Evolutionary conservation across 495 filamentous ascomycete genomes (phyloP).

Genomic region (Lophiostoma macrostomum): DNA sequence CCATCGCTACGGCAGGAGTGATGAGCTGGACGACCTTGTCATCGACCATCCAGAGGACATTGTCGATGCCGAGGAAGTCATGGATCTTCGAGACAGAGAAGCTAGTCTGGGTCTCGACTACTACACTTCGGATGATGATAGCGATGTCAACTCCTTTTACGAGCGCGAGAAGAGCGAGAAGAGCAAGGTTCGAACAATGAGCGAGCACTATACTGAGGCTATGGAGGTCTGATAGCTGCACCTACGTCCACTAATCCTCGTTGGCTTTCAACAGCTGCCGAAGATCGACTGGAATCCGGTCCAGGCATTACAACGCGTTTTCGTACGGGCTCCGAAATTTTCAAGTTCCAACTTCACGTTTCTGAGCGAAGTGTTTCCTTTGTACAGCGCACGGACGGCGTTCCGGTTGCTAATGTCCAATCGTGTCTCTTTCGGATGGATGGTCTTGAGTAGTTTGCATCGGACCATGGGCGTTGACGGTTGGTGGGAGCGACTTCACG

Average conservation of each 20-base stretch:
- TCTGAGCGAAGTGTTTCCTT: neutral
- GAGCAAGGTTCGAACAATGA: constrained; percentile 31
- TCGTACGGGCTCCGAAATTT: too few relatives aligned
- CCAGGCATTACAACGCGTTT: too few relatives aligned
- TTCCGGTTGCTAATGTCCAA: too few relatives aligned
- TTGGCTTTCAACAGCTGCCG: too few relatives aligned
- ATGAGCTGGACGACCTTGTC: constrained; percentile 32
- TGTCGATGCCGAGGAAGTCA: constrained; percentile 28
- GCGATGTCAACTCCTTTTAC: constrained; percentile 30
- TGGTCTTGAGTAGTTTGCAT: neutral
- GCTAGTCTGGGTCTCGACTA: constrained; percentile 10
- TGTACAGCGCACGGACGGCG: neutral
- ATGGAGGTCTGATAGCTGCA: constrained; percentile 36
- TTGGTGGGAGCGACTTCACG: constrained; percentile 32
- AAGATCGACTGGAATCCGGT: too few relatives aligned
- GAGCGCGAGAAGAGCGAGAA: constrained; percentile 24
- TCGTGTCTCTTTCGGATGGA: neutral
- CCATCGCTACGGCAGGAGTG: constrained; percentile 12
- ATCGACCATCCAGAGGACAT: constrained; percentile 33
- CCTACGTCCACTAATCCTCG: too few relatives aligned
- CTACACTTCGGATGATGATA: constrained; percentile 24
- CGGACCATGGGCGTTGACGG: constrained; percentile 17
- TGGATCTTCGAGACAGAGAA: constrained; percentile 3
- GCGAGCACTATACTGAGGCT: constrained; percentile 28
- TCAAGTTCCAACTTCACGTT: too few relatives aligned